Evolutionary conservation across 331 rosid species (phyloP).

Genomic region (Acacia pycnantha): DNA sequence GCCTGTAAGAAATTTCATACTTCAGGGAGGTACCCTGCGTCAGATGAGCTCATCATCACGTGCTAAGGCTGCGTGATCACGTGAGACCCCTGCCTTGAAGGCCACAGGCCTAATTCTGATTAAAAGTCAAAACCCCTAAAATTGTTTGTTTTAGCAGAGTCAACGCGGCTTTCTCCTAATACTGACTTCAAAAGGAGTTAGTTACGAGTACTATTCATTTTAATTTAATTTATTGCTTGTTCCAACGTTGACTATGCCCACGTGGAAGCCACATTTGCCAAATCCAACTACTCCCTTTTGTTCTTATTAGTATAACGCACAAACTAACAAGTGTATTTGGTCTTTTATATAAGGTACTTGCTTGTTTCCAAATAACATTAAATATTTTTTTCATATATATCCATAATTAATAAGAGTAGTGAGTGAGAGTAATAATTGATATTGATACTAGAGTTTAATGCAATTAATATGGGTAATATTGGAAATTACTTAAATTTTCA

Average conservation of each 20-base stretch:
- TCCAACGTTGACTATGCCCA: neutral
- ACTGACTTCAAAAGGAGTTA: neutral
- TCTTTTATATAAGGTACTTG: too few species aligned
- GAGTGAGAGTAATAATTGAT: too few species aligned
- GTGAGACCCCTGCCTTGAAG: neutral
- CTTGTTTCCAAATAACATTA: too few species aligned
- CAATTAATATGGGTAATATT: too few species aligned
- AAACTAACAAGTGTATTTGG: too few species aligned
- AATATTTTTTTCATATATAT: too few species aligned
- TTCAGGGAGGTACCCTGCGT: neutral
- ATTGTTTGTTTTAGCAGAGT: neutral
- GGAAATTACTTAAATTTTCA: too few species aligned
- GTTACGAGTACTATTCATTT: neutral
- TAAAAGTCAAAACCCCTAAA: neutral
- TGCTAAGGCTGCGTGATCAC: neutral
- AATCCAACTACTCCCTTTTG: neutral
- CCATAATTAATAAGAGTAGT: too few species aligned
- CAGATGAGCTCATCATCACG: neutral
- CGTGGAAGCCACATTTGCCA: conserved; percentile 34
- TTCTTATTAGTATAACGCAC: too few species aligned
- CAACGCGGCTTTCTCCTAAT: conserved; percentile 9
- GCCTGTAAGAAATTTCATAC: neutral
- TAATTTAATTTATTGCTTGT: neutral
- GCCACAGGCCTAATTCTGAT: neutral
- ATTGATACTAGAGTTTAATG: too few species aligned